phyloP scores from a whole-genome alignment of 192 early-diverging fungal species.

The Coemansia sp. region DNA sequence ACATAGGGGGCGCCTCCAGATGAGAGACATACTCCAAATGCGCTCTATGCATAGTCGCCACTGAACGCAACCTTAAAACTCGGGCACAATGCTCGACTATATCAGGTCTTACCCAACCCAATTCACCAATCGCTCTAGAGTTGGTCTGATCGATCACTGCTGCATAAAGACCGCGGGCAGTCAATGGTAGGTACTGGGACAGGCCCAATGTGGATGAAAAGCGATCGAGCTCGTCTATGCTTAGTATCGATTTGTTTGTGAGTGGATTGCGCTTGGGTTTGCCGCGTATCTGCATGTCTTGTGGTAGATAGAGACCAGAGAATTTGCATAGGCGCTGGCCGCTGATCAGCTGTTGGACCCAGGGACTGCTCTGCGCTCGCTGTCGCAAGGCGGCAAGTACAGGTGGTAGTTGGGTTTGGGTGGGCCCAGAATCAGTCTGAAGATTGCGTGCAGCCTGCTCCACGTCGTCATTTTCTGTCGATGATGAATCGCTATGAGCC shows the following conservation, averaged over 20 bases:
- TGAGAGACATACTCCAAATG: conserved; percentile 20
- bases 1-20: background rate
- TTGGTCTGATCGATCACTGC: conserved; percentile 16
- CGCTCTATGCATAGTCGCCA: conserved; percentile 30
- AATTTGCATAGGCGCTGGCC: conserved; percentile 27
- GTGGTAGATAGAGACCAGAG: conserved; percentile 13
- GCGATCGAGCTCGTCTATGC: conserved; percentile 37
- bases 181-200: conserved; percentile 25
- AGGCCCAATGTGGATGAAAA: conserved; percentile 15
- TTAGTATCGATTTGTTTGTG: background rate
- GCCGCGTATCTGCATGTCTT: conserved; percentile 19
- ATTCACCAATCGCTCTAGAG: background rate
- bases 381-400: conserved; percentile 14
- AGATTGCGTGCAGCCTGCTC: conserved; percentile 5
- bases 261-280: conserved; percentile 17
- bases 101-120: conserved; percentile 31
- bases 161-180: conserved; percentile 21
- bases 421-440: conserved; percentile 15
- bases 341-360: conserved; percentile 35
- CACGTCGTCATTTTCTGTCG: background rate
- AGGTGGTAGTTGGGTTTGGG: background rate
- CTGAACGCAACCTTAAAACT: conserved; percentile 23
- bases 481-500: background rate
- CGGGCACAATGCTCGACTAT: conserved; percentile 39
- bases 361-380: conserved; percentile 33